These are phyloP conservation scores for Cucumis variabilis DNA, from an alignment of 331 rosid species.

Conservation along the genomic window DNA sequence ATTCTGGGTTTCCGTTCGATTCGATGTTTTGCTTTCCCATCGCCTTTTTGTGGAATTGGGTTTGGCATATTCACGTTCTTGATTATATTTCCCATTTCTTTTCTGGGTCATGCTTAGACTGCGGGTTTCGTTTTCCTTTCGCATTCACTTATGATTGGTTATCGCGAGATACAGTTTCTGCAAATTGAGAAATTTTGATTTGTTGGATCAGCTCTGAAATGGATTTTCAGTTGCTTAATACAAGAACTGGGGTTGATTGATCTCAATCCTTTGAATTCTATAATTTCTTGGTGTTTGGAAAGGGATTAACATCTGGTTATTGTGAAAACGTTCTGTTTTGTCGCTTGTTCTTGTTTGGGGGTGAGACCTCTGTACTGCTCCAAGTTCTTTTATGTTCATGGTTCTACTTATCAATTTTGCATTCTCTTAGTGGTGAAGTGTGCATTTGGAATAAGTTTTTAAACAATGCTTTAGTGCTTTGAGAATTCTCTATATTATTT, in stretches of 20 bases:
- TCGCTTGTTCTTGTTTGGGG: background rate
- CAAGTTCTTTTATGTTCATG: background rate
- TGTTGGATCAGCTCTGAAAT: background rate
- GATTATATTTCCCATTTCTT: background rate
- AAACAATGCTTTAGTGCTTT: background rate
- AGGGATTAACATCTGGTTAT: background rate
- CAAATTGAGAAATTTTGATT: background rate
- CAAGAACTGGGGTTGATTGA: background rate
- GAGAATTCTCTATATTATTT: background rate
- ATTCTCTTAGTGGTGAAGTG: background rate
- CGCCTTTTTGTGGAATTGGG: background rate
- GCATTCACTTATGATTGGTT: background rate
- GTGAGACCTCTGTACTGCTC: background rate
- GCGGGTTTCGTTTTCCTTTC: background rate
- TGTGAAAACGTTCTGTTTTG: background rate
- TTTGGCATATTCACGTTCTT: background rate
- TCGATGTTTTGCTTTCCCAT: background rate
- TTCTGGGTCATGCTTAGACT: background rate
- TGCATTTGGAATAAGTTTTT: background rate
- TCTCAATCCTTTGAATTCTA: background rate
- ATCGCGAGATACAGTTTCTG: background rate
- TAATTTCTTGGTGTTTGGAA: background rate
- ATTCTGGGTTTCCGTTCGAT: background rate
- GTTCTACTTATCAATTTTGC: background rate
- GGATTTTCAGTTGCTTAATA: constrained; percentile 16